phyloP scores from a whole-genome alignment of 2,329 filamentous ascomycete genomes.

The Verticillium zaregamsianum region DNA sequence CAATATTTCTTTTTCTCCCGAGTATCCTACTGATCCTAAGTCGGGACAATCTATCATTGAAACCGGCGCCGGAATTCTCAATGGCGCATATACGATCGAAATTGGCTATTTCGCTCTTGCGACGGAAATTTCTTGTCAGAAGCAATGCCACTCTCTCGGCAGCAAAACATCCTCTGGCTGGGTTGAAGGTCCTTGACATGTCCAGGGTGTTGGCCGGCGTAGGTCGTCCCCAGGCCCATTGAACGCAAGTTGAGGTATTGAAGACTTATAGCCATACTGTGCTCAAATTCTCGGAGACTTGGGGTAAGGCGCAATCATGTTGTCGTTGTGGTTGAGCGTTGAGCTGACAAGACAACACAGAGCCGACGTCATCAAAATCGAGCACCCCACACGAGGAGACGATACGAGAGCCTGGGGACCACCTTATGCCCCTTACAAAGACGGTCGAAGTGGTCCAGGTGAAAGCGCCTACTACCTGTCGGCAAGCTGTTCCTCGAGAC shows the following conservation, averaged over 20 bases:
- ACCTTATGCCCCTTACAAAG: conserved; percentile 77
- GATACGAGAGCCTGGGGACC: conserved; percentile 97
- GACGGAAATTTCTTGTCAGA: not conserved
- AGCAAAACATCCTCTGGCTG: conserved; percentile 63
- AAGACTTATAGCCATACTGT: conserved; percentile 71
- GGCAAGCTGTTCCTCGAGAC: conserved; percentile 52
- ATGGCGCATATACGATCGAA: too few relatives aligned
- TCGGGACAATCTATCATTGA: too few relatives aligned
- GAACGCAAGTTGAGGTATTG: not conserved
- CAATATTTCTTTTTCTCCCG: too few relatives aligned
- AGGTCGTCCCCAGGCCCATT: conserved; percentile 30
- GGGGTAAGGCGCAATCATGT: conserved; percentile 59
- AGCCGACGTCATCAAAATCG: conserved; percentile 95
- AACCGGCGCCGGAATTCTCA: too few relatives aligned
- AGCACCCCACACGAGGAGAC: conserved; percentile 86
- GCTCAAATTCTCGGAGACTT: conserved; percentile 96
- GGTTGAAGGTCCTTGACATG: conserved; percentile 91
- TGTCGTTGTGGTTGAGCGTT: too few relatives aligned
- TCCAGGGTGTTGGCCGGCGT: conserved; percentile 93
- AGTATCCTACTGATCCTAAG: too few relatives aligned
- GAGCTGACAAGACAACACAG: conserved; percentile 37
- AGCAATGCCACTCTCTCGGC: conserved; percentile 22
- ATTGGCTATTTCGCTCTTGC: too few relatives aligned
- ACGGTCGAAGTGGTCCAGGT: conserved; percentile 66
- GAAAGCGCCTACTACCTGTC: conserved; percentile 94